phyloP scores from a whole-genome alignment of 2,329 filamentous ascomycete genomes.

The Neofusicoccum ribis region DNA sequence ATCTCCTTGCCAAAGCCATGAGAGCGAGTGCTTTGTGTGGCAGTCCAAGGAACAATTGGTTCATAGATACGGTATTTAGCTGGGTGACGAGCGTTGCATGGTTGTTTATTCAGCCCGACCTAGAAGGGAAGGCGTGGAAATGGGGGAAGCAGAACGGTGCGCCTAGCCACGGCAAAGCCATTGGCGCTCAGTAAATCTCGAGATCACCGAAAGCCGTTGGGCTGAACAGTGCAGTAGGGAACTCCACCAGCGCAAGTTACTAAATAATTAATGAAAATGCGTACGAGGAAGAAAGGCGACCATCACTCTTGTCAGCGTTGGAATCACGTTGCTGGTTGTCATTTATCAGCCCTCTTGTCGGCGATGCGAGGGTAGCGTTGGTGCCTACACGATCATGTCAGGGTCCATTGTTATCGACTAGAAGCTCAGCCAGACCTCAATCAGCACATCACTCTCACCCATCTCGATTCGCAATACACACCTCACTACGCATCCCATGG shows the following conservation, averaged over 20 bases:
- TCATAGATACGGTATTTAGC: conserved; percentile 56
- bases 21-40: conserved; percentile 58
- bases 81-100: conserved; percentile 57
- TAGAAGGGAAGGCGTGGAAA: conserved; percentile 57
- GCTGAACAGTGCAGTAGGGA: too few species aligned
- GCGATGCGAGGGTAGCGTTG: neutral
- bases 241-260: too few species aligned
- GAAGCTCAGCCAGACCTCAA: neutral
- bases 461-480: neutral
- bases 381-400: neutral
- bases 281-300: neutral
- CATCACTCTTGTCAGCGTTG: neutral
- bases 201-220: neutral
- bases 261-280: too few species aligned
- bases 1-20: conserved; percentile 71
- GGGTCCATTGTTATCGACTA: neutral
- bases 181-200: neutral
- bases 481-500: neutral
- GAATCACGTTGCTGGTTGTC: neutral
- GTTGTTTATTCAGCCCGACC: conserved; percentile 58
- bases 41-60: conserved; percentile 53
- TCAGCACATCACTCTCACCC: neutral
- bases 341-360: neutral
- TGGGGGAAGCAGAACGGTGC: conserved; percentile 58
- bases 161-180: neutral